Conservation (phyloP, 31 red algal species). For the Odonthalia washingtoniensis region DNA sequence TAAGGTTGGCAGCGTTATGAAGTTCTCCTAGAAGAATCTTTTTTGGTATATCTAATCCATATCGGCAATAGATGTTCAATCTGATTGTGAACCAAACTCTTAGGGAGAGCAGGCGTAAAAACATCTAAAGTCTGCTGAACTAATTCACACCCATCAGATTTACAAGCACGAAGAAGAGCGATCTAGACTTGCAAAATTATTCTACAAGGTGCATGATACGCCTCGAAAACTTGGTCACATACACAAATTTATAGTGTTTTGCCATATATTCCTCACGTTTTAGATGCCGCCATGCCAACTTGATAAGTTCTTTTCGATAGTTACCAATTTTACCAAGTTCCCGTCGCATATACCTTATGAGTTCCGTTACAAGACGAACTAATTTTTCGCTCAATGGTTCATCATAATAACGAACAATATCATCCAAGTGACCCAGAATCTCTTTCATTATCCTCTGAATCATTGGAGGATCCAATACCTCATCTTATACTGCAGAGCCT, state of each 20-base stretch:
- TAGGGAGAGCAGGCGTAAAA: constrained; percentile 88
- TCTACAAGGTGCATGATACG: constrained; percentile 95
- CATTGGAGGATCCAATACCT: constrained; percentile 56
- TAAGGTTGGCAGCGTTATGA: constrained; percentile 80
- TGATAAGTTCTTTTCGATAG: constrained; percentile 96
- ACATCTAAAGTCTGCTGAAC: constrained; percentile 89
- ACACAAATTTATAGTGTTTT: constrained; percentile 97
- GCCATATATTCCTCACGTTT: constrained; percentile 95
- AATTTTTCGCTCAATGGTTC: constrained; percentile 87
- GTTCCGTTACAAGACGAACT: constrained; percentile 88
- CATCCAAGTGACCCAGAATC: constrained; percentile 80
- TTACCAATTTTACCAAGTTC: constrained; percentile 81
- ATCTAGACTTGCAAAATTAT: constrained; percentile 98
- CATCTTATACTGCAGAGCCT: constrained; percentile 23
- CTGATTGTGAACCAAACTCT: constrained; percentile 74
- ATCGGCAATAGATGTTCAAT: constrained; percentile 82
- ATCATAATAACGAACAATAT: constrained; percentile 72
- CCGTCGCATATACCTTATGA: constrained; percentile 85
- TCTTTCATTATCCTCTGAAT: constrained; percentile 82
- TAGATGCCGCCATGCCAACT: constrained; percentile 98
- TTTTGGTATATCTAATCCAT: constrained; percentile 97
- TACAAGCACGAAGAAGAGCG: constrained; percentile 93
- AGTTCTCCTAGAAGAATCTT: constrained; percentile 96
- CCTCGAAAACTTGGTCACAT: constrained; percentile 94
- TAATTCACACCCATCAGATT: constrained; percentile 74